Evolutionary conservation across 768 basidiomycete genomes (phyloP).

Genomic region (Tubosaeta brunneosetosa): DNA sequence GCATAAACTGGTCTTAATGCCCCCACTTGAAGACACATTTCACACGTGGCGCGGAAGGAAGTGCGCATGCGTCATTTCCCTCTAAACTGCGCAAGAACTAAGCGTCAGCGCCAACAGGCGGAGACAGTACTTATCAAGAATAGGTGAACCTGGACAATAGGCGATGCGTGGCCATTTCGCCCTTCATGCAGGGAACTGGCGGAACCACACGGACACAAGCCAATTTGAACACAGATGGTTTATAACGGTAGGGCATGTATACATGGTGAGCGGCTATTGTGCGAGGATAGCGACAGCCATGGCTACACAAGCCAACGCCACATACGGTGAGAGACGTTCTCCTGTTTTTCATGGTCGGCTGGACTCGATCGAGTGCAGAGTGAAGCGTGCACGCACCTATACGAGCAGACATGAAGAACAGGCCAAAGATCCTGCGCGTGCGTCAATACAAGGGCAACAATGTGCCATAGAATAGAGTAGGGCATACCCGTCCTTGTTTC

Average conservation of each 20-base stretch:
- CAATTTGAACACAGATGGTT: neutral
- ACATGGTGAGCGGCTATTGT: slow-evolving; percentile 28
- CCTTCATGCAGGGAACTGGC: too few relatives aligned
- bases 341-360: slow-evolving; percentile 42
- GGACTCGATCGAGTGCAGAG: neutral
- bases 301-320: slow-evolving; percentile 83
- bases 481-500: slow-evolving; percentile 88
- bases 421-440: slow-evolving; percentile 68
- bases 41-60: too few relatives aligned
- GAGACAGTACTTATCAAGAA: too few relatives aligned
- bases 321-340: slow-evolving; percentile 94
- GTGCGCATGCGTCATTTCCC: too few relatives aligned
- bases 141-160: too few relatives aligned
- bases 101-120: too few relatives aligned
- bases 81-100: too few relatives aligned
- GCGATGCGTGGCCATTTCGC: too few relatives aligned
- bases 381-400: slow-evolving; percentile 58
- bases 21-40: neutral
- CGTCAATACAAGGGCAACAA: slow-evolving; percentile 1
- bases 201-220: too few relatives aligned
- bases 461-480: neutral
- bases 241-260: neutral
- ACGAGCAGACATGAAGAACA: slow-evolving; percentile 93
- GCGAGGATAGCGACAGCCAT: slow-evolving; percentile 80
- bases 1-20: neutral